These are phyloP conservation scores for Lipomyces yamadae DNA, from an alignment of 805 yeast genomes.

Conservation along the genomic window DNA sequence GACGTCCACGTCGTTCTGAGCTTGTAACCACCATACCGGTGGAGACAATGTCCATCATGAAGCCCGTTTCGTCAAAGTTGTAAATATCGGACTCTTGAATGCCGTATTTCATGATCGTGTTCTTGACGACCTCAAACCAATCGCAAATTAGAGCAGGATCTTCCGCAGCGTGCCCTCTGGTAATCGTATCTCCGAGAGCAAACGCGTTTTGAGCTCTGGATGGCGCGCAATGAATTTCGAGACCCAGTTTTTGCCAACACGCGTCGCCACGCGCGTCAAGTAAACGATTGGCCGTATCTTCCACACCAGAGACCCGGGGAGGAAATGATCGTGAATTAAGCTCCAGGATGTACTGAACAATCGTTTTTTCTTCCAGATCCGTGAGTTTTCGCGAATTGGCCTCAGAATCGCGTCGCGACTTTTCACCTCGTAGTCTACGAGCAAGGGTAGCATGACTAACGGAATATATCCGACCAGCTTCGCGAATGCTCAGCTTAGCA, in stretches of 20 bases:
- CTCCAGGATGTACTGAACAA: conserved; percentile 3
- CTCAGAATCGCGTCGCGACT: background rate
- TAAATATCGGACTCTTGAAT: conserved; percentile 5
- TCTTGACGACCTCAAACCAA: conserved; percentile 6
- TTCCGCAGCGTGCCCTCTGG: conserved; percentile 5
- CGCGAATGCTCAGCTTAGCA: background rate
- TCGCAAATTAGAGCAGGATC: background rate
- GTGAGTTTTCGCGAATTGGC: background rate
- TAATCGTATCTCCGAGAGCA: conserved; percentile 2
- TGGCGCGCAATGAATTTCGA: conserved; percentile 4
- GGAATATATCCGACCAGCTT: background rate
- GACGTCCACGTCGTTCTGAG: conserved; percentile 2
- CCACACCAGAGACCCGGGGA: conserved; percentile 7
- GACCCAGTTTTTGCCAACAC: conserved; percentile 1
- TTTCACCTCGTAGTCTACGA: background rate
- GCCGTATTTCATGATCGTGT: conserved; percentile 1
- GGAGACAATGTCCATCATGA: conserved; percentile 4
- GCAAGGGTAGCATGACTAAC: background rate
- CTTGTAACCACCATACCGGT: conserved; percentile 10
- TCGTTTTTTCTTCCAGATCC: background rate
- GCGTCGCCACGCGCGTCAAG: conserved; percentile 1
- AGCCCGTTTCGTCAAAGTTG: conserved; percentile 7
- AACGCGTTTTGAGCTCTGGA: conserved; percentile 7
- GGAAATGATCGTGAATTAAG: conserved; percentile 3
- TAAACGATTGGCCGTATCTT: conserved; percentile 5